These are phyloP conservation scores for Neonectria hederae DNA, from an alignment of 2,329 filamentous ascomycete genomes.

Conservation along the genomic window DNA sequence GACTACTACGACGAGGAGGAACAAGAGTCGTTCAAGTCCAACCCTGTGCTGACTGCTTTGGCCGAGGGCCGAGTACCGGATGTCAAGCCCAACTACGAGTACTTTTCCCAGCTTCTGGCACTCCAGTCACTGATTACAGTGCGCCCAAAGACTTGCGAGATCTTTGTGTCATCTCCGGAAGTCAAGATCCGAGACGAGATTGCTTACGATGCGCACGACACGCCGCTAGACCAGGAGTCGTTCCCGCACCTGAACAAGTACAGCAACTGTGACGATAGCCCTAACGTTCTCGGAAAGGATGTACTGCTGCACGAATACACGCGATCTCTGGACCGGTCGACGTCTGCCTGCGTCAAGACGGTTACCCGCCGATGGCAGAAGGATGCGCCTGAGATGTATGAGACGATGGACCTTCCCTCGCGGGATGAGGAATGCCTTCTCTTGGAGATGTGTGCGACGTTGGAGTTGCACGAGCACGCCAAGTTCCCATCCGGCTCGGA, in stretches of 20 bases:
- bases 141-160: conserved; percentile 67
- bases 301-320: conserved; percentile 69
- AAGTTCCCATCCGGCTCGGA: conserved; percentile 68
- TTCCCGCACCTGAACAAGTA: conserved; percentile 67
- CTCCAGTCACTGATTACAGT: conserved; percentile 64
- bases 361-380: conserved; percentile 66
- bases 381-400: conserved; percentile 65
- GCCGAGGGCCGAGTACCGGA: conserved; percentile 66
- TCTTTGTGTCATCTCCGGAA: conserved; percentile 65
- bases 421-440: conserved; percentile 64
- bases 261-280: conserved; percentile 62
- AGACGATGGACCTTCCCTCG: conserved; percentile 59
- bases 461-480: conserved; percentile 66
- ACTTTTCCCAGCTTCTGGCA: conserved; percentile 65
- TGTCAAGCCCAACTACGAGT: conserved; percentile 69
- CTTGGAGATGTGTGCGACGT: conserved; percentile 69
- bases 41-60: conserved; percentile 70
- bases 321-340: conserved; percentile 61
- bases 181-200: conserved; percentile 61
- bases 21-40: conserved; percentile 69
- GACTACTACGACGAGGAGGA: conserved; percentile 55
- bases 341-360: conserved; percentile 64
- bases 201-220: conserved; percentile 55
- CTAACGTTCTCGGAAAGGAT: conserved; percentile 61
- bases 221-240: conserved; percentile 54